Evolutionary conservation across 2,329 filamentous ascomycete genomes (phyloP), one percentile per base, ranked within the genome.

Genomic region (Plenodomus biglobosus): DNA sequence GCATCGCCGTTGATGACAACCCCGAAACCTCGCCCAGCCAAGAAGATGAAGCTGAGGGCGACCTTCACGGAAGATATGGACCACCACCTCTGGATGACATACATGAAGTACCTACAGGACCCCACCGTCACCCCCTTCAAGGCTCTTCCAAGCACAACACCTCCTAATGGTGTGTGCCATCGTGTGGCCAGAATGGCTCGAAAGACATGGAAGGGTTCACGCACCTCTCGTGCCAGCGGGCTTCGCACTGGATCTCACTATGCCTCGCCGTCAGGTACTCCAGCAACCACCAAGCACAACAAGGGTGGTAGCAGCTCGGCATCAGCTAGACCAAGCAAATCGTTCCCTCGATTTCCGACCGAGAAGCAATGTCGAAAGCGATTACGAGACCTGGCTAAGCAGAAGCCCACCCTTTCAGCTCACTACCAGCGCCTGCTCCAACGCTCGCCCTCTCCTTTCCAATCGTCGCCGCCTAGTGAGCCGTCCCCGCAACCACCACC

Each of bases 111-210:
- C 64, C 73, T 86, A n/a, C 81, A 84, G 52, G 83, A 86, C 65
- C 84, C 84, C 17, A 83, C 80, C 3, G 78, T 85, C 40, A 86
- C 84, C 1, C 84, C 84, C 0, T 86, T 86, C 75, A 86, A 86
- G 62, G 84, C 82, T 71, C 76, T 85, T 1, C 84, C 83, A 2
- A 83, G 84, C 40, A 83, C 80, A 37, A 76, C 81, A 27, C 84
- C 84, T 32, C 84, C 84, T 10, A 77, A 85, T 42, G 84, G 84
- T 16, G 81, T 86, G 20, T 85, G 83, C 55, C 78, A 83, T 59
- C 80, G 82, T 47, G 83, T 86, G 30, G 81, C 83, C 3, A 76
- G 82, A 41, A 78, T 82, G 65, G 84, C 84, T 24, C 81, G 79
- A 63, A 79, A 78, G 61, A 83, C 78, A 2, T 86, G 84, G 84